These are phyloP conservation scores for Anthoceros angustus DNA, from an alignment of 225 moss, liverwort and hornwort species.

Conservation along the genomic window DNA sequence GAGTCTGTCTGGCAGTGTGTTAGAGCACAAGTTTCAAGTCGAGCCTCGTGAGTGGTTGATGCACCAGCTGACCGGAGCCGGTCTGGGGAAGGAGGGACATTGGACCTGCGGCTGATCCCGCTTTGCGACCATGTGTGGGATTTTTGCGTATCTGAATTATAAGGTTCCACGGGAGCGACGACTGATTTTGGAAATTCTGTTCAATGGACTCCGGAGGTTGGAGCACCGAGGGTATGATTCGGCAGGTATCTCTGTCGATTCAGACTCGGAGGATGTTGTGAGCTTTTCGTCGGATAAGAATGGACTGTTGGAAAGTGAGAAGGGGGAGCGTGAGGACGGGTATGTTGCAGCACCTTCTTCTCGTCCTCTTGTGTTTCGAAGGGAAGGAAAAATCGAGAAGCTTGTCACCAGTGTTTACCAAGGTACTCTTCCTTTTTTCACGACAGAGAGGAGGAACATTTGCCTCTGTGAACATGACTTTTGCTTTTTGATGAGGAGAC, in stretches of 20 bases:
- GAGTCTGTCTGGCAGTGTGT: no score
- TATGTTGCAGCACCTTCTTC: constrained; percentile 23
- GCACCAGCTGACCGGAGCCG: background rate
- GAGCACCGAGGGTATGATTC: constrained; percentile 96
- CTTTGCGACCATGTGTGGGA: constrained; percentile 62
- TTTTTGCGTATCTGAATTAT: constrained; percentile 82
- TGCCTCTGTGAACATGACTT: no score
- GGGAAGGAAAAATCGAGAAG: constrained; percentile 97
- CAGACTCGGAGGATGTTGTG: constrained; percentile 18
- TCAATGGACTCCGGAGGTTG: constrained; percentile 87
- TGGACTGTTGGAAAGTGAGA: background rate
- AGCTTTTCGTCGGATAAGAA: background rate
- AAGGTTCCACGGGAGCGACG: constrained; percentile 68
- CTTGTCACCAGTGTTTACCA: constrained; percentile 85
- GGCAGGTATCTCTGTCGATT: constrained; percentile 82
- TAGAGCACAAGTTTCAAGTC: no score
- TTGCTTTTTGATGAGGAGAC: no score
- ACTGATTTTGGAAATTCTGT: constrained; percentile 84
- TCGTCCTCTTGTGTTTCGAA: constrained; percentile 74
- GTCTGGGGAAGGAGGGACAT: background rate
- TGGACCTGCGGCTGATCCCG: background rate
- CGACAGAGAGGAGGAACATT: background rate
- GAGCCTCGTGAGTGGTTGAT: background rate
- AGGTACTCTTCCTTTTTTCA: constrained; percentile 21
- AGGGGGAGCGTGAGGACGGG: constrained; percentile 22